phyloP scores from a whole-genome alignment of 1,139 yeast genomes.

The Kluyveromyces marxianus region DNA sequence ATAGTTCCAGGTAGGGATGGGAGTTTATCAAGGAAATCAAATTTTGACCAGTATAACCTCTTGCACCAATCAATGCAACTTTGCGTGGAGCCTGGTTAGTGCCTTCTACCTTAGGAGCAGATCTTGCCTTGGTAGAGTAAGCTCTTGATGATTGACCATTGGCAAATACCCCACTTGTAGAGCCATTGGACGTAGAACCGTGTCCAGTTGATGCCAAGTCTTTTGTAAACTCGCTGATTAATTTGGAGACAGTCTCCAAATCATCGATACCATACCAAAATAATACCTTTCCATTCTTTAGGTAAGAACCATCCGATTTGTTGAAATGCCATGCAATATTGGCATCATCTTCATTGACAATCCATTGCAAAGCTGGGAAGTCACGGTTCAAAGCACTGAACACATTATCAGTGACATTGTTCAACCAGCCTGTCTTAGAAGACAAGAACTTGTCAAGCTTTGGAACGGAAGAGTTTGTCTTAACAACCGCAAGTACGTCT shows the following conservation, averaged over 20 bases:
- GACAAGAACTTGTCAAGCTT: constrained; percentile 81
- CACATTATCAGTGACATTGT: constrained; percentile 91
- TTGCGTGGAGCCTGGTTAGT: constrained; percentile 50
- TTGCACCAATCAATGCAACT: constrained; percentile 94
- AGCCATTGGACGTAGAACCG: constrained; percentile 11
- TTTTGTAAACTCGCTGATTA: constrained; percentile 58
- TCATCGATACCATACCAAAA: constrained; percentile 90
- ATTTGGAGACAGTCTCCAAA: constrained; percentile 52
- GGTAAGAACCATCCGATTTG: constrained; percentile 89
- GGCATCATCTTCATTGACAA: constrained; percentile 82
- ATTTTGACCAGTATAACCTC: constrained; percentile 96
- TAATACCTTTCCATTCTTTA: constrained; percentile 79
- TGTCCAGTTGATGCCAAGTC: constrained; percentile 12
- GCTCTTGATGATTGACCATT: constrained; percentile 29
- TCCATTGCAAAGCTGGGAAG: constrained; percentile 72
- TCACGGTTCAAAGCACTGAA: constrained; percentile 78
- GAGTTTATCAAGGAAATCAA: constrained; percentile 76
- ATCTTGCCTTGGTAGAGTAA: constrained; percentile 29
- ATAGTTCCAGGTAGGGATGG: constrained; percentile 80
- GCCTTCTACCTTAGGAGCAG: constrained; percentile 71
- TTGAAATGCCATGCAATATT: constrained; percentile 89
- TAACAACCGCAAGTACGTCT: constrained; percentile 86
- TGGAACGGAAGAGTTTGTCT: constrained; percentile 43
- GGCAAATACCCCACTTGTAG: constrained; percentile 25
- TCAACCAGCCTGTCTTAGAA: constrained; percentile 90